Base-by-base conservation (phyloP, 495 filamentous ascomycete species). In the Neurospora sublineolata region DNA sequence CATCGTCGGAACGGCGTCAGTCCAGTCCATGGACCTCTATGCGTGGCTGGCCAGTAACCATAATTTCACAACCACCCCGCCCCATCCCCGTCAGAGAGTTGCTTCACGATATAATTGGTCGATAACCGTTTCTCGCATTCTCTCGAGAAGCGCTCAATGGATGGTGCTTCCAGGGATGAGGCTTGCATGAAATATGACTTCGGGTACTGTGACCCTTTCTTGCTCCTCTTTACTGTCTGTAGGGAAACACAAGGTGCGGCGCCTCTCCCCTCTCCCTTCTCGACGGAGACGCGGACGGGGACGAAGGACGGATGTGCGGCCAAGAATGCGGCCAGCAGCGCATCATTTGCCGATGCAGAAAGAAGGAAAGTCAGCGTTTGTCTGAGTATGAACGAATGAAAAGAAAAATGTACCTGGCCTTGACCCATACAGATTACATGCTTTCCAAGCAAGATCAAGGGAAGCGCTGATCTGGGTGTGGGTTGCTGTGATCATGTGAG, bases 51-150 rank as follows among this genome's bases (percentile, higher is more conserved):
- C 37, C 37, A 38, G 37, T 39, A 39, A 39, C 38, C 38, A 3
- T n/a, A 42, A 42, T 6, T 5, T 4, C 40, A 42, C n/a, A 42
- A 42, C 40, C 40, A 42, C 40, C 40, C 40, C 16, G n/a, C 40
- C 33, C 4, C 33, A 60, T 60, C 46, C 64, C 73, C 71, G 44
- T 42, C 37, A 74, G 69, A 71, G 72, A 71, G 39, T 16, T 11
- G 44, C 64, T 69, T 16, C 67, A 37, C 20, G 8, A 14, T 37
- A 14, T 74, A 69, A 74, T 75, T 74, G 73, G 75, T 69, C 44
- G n/a, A 33, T 27, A 20, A 18, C 27, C 41, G 23, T 23, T 41
- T n/a, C 42, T 39, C 23, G 12, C 46, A 8, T 12, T 3, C 46
- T 7, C 46, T 16, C 23, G 1, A 30, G 46, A 60, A 60, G 46